phyloP scores from a whole-genome alignment of 2,329 filamentous ascomycete species.

The Fusarium brevicatenulatum region DNA sequence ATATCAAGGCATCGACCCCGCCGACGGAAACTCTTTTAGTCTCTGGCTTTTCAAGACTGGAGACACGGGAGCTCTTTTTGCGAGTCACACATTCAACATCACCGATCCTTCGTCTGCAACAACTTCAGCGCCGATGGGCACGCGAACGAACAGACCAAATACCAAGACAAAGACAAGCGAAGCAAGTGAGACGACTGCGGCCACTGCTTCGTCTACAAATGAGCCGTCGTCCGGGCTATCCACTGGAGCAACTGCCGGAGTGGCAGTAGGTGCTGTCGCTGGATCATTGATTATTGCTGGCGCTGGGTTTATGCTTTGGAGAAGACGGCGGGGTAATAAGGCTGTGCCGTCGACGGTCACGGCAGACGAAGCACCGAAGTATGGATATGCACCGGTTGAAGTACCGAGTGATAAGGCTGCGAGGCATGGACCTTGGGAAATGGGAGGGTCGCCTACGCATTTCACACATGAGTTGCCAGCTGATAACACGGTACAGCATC shows the following conservation, averaged over 20 bases:
- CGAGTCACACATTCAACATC: conserved; percentile 10
- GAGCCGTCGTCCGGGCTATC: neutral
- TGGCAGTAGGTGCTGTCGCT: neutral
- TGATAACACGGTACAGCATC: neutral
- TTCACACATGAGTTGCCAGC: neutral
- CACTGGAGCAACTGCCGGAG: neutral
- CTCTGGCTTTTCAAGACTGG: conserved; percentile 8
- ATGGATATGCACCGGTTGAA: neutral
- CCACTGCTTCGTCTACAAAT: neutral
- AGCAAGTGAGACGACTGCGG: neutral
- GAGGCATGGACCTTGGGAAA: neutral
- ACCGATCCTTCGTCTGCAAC: neutral
- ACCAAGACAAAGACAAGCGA: neutral
- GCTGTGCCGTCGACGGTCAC: fast-evolving
- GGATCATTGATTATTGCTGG: neutral
- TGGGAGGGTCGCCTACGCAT: neutral
- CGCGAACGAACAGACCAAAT: neutral
- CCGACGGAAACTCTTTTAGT: neutral
- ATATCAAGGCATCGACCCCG: conserved; percentile 6
- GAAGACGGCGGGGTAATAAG: neutral
- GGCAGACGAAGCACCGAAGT: neutral
- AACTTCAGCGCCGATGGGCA: neutral
- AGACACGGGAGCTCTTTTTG: neutral
- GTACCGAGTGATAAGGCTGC: neutral
- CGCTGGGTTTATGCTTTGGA: neutral